These are phyloP conservation scores for Penicillium sp. DNA, from an alignment of 2,329 filamentous ascomycete species.

Conservation along the genomic window DNA sequence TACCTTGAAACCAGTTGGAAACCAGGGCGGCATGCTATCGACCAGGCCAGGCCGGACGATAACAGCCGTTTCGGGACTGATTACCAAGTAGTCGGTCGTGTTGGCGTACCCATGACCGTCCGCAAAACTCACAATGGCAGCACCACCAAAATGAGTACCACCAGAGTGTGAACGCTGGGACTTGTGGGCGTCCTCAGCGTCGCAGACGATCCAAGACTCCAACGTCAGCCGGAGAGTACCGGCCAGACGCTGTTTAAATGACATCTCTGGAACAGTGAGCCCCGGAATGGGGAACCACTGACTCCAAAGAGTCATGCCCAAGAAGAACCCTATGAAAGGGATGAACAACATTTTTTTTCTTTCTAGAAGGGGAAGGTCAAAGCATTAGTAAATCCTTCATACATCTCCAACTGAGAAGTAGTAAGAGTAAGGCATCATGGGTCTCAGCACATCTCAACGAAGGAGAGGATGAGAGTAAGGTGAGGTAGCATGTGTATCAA, in stretches of 20 bases:
- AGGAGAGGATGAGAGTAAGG: no score
- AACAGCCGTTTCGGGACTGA: background rate
- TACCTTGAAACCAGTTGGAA: slow-evolving; percentile 1
- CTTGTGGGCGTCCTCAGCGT: slow-evolving; percentile 11
- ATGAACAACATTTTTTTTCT: slow-evolving; percentile 16
- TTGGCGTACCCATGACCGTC: slow-evolving; percentile 1
- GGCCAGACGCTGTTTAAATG: slow-evolving; percentile 16
- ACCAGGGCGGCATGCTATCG: background rate
- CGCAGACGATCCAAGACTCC: slow-evolving; percentile 15
- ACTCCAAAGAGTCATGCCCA: slow-evolving; percentile 26
- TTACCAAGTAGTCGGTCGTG: background rate
- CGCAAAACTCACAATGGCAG: background rate
- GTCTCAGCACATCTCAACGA: no score
- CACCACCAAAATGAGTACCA: no score
- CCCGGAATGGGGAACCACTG: slow-evolving; percentile 23
- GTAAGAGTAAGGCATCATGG: no score
- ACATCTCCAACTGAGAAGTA: background rate
- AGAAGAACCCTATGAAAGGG: slow-evolving; percentile 20
- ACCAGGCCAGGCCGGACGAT: background rate
- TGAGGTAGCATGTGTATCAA: no score
- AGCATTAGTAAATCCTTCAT: background rate
- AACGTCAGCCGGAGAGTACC: slow-evolving; percentile 15
- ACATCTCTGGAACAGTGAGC: slow-evolving; percentile 18
- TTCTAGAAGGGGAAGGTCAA: background rate
- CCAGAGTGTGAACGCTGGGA: background rate